A percentile compares a stretch with the other conserved stretches of the same genome.
phyloP scores from a whole-genome alignment of 1,284 basidiomycete genomes.

The Agroathelia rolfsii region DNA sequence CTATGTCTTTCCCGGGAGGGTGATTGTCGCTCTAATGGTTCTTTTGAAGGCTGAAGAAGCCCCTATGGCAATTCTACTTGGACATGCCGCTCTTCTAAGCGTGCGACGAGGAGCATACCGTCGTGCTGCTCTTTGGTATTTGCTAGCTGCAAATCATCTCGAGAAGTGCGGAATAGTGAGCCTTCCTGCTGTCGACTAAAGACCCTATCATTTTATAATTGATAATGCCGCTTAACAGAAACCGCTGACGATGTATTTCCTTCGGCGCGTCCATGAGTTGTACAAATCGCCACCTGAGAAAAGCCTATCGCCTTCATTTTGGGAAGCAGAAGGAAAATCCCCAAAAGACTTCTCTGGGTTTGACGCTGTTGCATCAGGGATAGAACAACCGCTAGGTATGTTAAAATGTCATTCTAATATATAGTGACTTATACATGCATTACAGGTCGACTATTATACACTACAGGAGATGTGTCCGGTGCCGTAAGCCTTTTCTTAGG shows the following conservation, averaged over 20 bases:
- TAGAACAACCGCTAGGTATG: conserved; percentile 69
- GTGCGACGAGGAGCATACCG: conserved; percentile 43
- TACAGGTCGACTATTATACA: conserved; percentile 64
- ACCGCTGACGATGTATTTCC: conserved; percentile 72
- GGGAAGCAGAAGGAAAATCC: conserved; percentile 53
- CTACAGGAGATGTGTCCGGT: conserved; percentile 59
- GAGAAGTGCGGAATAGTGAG: conserved; percentile 75
- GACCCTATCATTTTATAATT: conserved; percentile 5
- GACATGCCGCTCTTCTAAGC: conserved; percentile 65
- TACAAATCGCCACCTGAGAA: conserved; percentile 42
- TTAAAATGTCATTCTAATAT: conserved; percentile 1
- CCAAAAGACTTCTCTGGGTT: conserved; percentile 34
- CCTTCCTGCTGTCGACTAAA: conserved; percentile 11
- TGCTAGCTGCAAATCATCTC: conserved; percentile 58
- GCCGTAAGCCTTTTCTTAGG: conserved; percentile 63
- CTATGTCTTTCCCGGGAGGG: conserved; percentile 22
- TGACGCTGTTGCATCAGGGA: conserved; percentile 55
- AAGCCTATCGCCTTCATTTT: conserved; percentile 65
- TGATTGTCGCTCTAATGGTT: conserved; percentile 3
- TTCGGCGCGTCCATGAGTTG: conserved; percentile 55
- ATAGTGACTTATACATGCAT: conserved; percentile 2
- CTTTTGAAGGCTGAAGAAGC: conserved; percentile 64
- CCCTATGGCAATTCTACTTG: conserved; percentile 62
- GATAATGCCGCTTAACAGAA: conserved; percentile 37
- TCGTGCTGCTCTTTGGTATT: conserved; percentile 67